Base-by-base conservation (phyloP, 192 early-diverging fungal genomes). In the Umbelopsis sp. region DNA sequence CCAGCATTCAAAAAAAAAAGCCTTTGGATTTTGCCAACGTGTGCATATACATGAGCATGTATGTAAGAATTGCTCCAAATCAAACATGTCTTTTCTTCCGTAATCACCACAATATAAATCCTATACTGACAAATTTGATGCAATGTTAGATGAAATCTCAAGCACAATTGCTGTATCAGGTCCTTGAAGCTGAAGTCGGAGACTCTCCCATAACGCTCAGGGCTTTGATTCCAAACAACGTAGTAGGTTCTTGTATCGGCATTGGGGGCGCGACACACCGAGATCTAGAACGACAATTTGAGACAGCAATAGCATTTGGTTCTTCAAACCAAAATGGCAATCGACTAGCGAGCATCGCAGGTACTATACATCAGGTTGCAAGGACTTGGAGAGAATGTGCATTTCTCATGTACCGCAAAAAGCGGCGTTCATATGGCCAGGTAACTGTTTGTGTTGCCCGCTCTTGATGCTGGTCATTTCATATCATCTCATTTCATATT, bases 311-410 rank as follows among this genome's bases (percentile, higher is more conserved):
- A 22, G 49, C 66, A 21, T 67, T 76, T 44, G 29, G 66, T 38
- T 22, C 29, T 14, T 31, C 16, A 6, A 38, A 20, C 32, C 69
- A 65, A n/a, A 2, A 5, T 2, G 24, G 34, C 10, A 47, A 29
- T 20, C 74, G 74, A 21, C 47, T 76, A 6, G 31, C 25, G 21
- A 76, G 69, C 21, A 43, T 67, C 26, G 70, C 45, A 22, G 74
- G 74, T 31, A 36, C 43, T 22, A 29, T 34, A 2, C 20, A 59
- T 4, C 41, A 47, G 7, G 44, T 70, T 14, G 74, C 69, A 0
- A 24, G 38, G 44, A 70, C 70, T 6, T 76, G 74, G 74, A 16
- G 68, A 17, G 66, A 74, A 21, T 45, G 49, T 22, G 26, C 66
- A 14, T 50, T 59, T 24, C 4, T 45, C 25, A 75, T 75, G 51